A percentile compares a stretch with the other conserved stretches of the same genome.
phyloP scores from a whole-genome alignment of 106 monocot genomes.

The Apostasia shenzhenica region DNA sequence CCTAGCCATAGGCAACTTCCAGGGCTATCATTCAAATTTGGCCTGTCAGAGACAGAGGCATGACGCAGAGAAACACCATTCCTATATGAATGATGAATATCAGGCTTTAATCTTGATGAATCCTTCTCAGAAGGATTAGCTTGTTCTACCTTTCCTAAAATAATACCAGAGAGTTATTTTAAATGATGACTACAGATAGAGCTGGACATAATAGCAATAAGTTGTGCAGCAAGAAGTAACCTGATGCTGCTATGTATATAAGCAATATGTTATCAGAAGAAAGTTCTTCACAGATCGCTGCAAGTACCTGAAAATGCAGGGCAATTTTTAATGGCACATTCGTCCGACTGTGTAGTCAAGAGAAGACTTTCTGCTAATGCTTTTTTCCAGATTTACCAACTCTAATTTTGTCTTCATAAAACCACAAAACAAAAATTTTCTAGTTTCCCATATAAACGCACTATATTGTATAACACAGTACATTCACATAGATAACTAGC shows the following conservation, averaged over 20 bases:
- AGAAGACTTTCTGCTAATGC: not conserved
- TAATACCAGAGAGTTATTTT: conserved; percentile 7
- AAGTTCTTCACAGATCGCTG: conserved; percentile 71
- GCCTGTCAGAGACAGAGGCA: conserved; percentile 8
- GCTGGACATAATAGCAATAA: not conserved
- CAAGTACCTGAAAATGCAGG: conserved; percentile 50
- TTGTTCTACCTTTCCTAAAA: conserved; percentile 53
- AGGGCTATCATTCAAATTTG: conserved; percentile 12
- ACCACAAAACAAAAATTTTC: not conserved
- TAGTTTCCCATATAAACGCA: not conserved
- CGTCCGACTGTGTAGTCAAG: not conserved
- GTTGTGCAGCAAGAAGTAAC: conserved; percentile 26
- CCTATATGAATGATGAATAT: conserved; percentile 15
- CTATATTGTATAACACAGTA: not conserved
- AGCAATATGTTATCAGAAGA: conserved; percentile 68
- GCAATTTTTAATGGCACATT: not conserved
- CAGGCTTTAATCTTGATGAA: conserved; percentile 13
- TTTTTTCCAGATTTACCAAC: not conserved
- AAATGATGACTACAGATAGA: conserved; percentile 1
- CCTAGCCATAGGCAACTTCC: conserved; percentile 52
- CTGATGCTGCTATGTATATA: conserved; percentile 89
- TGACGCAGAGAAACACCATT: conserved; percentile 12
- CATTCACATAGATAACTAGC: not conserved
- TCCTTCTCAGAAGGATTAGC: conserved; percentile 34
- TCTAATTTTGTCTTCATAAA: not conserved